Base-by-base conservation (phyloP, 1,284 basidiomycete genomes). In the Caloboletus firmus region DNA sequence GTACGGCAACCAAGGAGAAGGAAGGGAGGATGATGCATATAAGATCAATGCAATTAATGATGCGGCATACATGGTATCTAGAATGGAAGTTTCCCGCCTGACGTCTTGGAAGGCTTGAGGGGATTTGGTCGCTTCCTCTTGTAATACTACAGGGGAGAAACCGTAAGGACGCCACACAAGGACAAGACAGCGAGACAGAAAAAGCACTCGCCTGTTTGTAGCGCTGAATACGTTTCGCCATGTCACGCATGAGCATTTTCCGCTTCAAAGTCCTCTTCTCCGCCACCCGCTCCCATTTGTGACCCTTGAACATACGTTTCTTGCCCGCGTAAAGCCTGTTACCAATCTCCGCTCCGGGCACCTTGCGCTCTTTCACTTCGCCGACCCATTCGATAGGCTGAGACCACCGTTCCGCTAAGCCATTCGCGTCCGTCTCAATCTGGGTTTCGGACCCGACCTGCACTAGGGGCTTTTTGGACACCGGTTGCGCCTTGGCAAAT, bases 281-380 rank as follows among this genome's bases (percentile, higher is more conserved):
- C 59, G 73, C 74, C 58, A 74, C 67, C 37, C 87, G 79, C 72
- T 91, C 85, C 85, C 85, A 89, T 63, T 82, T 87, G 77, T 91
- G 89, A 22, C 89, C 89, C 76, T 91, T 92, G 81, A 92, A 91
- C 89, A 91, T 91, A 59, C 80, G 76, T 75, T 83, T 85, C 78
- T 80, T 86, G 55, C 77, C 82, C 15, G 85, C 82, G 60, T 91
- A 91, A 62, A 91, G 70, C 49, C 80, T 77, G 59, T 79, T 80
- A 30, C 84, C 85, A 45, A 80, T 66, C 32, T 83, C 79, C 28
- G 78, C 76, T 42, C 82, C 82, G 42, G 76, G 66, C 31, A 77
- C 74, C 51, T 69, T 70, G 70, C 77, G 80, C 62, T 74, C 72
- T 62, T 76, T 76, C 47, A 76, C 68, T 59, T 81, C 74, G 32